Evolutionary conservation across 2,329 filamentous ascomycete genomes (phyloP), one percentile per base, ranked within the genome.

Genomic region (Paecilomyces sp.): DNA sequence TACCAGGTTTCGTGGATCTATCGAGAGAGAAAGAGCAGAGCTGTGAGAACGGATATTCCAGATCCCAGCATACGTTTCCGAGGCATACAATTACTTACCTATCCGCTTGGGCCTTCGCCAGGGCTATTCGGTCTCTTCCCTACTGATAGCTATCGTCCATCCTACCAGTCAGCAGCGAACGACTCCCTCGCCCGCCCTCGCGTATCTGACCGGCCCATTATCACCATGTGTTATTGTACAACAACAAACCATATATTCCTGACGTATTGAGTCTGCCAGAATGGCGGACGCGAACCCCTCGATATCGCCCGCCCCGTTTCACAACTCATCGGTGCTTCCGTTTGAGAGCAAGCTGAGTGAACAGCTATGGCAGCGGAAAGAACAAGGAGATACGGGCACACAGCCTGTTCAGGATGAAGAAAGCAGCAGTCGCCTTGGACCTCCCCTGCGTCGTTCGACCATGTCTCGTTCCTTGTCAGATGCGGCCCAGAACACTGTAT

Each of bases 381-480:
- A 65, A 52, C 63, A 63, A 57, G 50, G 59, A 57, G 59, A 65
- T 57, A 60, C 61, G 54, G 55, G 57, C 51, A 57, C 57, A 57
- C 55, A 63, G 54, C 59, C 58, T 31, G 59, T 60, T 24, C 47
- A 60, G 54, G 28, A 53, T 36, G 58, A 53, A 18, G 61, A 63
- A 15, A 62, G 60, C 60, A 57, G 54, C 54, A 55, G 58, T 57
- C 55, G 58, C 68, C 62, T 67, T 15, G 67, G 67, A 31, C 60
- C 67, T 9, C 63, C 67, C 36, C 62, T 67, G 56, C 65, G 72
- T 33, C 67, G 66, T 36, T 70, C 74, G n/a, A 68, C 74, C 25
- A 88, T 85, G 72, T 79, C 83, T 47, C 80, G 87, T 63, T 89
- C 87, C 56, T 74, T 89, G 61, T 89, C 88, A 3, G 87, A 90